A percentile compares a stretch with the other conserved stretches of the same genome.
Evolutionary conservation across 1,139 yeast genomes (phyloP).

Genomic region (Meyerozyma elateridarum): DNA sequence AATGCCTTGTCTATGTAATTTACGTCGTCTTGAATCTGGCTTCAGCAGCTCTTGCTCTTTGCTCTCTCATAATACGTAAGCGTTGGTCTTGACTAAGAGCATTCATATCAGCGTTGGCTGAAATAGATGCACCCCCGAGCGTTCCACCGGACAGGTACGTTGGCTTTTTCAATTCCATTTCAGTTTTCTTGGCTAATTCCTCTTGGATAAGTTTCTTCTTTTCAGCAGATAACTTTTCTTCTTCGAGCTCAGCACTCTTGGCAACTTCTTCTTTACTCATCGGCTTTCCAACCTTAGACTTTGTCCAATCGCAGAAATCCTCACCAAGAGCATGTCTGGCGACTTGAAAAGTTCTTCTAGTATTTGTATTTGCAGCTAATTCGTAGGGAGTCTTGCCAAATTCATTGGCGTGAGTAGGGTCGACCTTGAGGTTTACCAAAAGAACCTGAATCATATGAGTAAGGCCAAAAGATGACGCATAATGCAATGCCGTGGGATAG

Average conservation of each 20-base stretch:
- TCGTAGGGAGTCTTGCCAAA: constrained; percentile 59
- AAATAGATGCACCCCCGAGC: constrained; percentile 20
- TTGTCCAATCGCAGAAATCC: constrained; percentile 60
- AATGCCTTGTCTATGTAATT: constrained; percentile 3
- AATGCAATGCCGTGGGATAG: constrained; percentile 77
- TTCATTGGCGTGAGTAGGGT: constrained; percentile 55
- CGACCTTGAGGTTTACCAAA: constrained; percentile 61
- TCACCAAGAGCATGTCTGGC: constrained; percentile 70
- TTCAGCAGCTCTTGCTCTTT: constrained; percentile 95
- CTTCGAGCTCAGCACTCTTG: constrained; percentile 30
- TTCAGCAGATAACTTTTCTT: constrained; percentile 30
- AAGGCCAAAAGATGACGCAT: constrained; percentile 65
- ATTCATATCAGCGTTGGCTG: constrained; percentile 21
- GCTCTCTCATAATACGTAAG: constrained; percentile 80
- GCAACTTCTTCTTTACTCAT: constrained; percentile 61
- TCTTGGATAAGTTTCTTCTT: constrained; percentile 36
- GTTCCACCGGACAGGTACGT: constrained; percentile 26
- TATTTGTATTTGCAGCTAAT: constrained; percentile 38
- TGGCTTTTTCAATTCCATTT: constrained; percentile 33
- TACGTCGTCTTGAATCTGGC: constrained; percentile 51
- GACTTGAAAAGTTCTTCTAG: constrained; percentile 59
- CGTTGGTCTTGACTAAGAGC: constrained; percentile 61
- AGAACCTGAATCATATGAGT: constrained; percentile 65
- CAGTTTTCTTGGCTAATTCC: constrained; percentile 37
- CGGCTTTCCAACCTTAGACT: constrained; percentile 63